These are phyloP conservation scores for Fomitopsis betulina DNA, from an alignment of 1,284 basidiomycete species.

Conservation along the genomic window DNA sequence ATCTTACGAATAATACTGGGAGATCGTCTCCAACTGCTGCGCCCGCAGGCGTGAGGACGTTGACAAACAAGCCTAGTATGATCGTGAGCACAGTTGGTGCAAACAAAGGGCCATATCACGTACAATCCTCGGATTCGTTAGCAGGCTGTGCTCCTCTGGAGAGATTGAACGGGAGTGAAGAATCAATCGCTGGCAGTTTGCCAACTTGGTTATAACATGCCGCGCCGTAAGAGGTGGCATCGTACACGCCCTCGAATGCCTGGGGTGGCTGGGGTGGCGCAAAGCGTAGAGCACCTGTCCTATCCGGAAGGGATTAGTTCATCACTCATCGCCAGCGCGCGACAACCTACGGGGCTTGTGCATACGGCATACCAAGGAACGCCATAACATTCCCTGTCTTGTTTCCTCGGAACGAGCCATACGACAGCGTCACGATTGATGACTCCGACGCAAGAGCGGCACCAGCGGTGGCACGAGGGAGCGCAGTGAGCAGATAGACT, in stretches of 20 bases:
- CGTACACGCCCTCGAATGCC: conserved; percentile 35
- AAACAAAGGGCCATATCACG: not conserved
- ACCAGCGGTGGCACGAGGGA: not conserved
- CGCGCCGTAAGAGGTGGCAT: conserved; percentile 38
- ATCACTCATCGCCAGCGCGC: not conserved
- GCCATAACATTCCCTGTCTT: not conserved
- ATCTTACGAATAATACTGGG: conserved; percentile 51
- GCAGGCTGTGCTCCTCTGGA: not conserved
- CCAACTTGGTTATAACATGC: conserved; percentile 47
- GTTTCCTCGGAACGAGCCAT: conserved; percentile 1
- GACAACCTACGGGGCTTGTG: conserved; percentile 3
- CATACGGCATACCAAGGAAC: conserved; percentile 6
- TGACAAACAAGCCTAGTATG: conserved; percentile 47
- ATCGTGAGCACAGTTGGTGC: not conserved
- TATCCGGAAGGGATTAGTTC: not conserved
- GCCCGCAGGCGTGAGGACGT: conserved; percentile 45
- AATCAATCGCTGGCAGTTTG: not conserved
- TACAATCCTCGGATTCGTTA: conserved; percentile 17
- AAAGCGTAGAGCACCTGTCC: conserved; percentile 6
- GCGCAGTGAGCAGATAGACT: not conserved
- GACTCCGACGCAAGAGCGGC: not conserved
- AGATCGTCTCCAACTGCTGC: conserved; percentile 35
- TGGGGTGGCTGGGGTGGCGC: conserved; percentile 7
- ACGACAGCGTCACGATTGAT: not conserved
- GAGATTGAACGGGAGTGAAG: not conserved